Evolutionary conservation across 140 eudicot species (phyloP).

Genomic region (Eryngium alpinum): DNA sequence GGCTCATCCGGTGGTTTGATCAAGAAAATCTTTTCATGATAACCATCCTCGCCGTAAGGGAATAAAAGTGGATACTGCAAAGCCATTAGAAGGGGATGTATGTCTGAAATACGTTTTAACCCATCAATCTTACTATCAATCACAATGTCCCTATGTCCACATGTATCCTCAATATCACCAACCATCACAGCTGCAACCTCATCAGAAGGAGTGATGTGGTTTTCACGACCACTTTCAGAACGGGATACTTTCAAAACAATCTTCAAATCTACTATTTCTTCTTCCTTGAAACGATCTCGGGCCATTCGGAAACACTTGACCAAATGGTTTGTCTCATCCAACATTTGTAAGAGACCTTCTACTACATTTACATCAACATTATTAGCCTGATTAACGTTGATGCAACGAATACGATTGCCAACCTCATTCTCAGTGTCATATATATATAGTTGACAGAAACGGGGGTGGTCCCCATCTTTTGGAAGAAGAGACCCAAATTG

Average conservation of each 20-base stretch:
- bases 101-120: neutral
- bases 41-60: neutral
- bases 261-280: neutral
- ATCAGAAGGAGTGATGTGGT: neutral
- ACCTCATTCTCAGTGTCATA: too few species aligned
- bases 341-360: too few species aligned
- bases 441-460: too few species aligned
- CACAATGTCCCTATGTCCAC: neutral
- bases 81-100: neutral
- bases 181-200: neutral
- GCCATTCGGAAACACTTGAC: neutral
- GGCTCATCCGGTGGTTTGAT: neutral
- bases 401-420: too few species aligned
- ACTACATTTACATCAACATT: too few species aligned
- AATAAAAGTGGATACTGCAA: neutral
- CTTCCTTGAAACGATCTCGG: neutral
- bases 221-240: neutral
- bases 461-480: too few species aligned
- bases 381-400: too few species aligned
- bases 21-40: too few species aligned
- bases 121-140: neutral
- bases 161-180: neutral
- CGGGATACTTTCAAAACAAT: neutral
- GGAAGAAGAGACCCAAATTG: too few species aligned
- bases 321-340: neutral